Evolutionary conservation across 495 filamentous ascomycete genomes (phyloP), one percentile per base, ranked within the genome.

Genomic region (Aspergillus baeticus): DNA sequence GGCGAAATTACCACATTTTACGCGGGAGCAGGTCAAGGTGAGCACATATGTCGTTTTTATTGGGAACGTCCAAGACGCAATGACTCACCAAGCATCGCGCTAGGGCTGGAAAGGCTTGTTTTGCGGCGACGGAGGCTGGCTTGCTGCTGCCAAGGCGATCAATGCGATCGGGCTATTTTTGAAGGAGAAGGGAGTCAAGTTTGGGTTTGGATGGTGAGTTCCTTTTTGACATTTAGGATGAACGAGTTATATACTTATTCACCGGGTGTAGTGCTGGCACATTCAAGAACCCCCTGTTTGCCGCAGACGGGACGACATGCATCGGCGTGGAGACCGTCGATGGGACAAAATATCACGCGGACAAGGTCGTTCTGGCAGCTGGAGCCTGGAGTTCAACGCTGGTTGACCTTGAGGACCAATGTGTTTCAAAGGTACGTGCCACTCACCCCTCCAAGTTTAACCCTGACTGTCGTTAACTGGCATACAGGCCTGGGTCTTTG

Each of bases 331-430:
- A 54, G 39, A 36, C 41, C 15, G 39, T 44, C 1, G 51, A 54
- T 23, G 63, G 66, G 2, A 59, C 37, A 17, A 50, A 47, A 22
- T 45, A 64, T 13, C 49, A 56, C 8, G 62, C 55, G 10, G 85
- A 86, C n/a, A 77, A 93, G 5, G 82, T 59, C 13, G 26, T 59
- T 18, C 42, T 59, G 1, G 51, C 57, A 0, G 44, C 57, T 15
- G 57, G 57, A 18, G 57, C 57, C 13, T 59, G 57, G 57, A 52
- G 41, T 13, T 31, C 57, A 6, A 52, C 49, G 8, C 31, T 59
- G 23, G 44, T 59, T 17, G 49, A 52, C 17, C 31, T 95, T 5
- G 47, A 50, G 21, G 47, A 50, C 10, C 47, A 50, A 15, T 50
- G 47, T 15, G 47, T 50, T 38, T 50, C 47, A 3, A 50, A 50